phyloP scores from a whole-genome alignment of 768 basidiomycete species.

The Podaxis mareebaensis region DNA sequence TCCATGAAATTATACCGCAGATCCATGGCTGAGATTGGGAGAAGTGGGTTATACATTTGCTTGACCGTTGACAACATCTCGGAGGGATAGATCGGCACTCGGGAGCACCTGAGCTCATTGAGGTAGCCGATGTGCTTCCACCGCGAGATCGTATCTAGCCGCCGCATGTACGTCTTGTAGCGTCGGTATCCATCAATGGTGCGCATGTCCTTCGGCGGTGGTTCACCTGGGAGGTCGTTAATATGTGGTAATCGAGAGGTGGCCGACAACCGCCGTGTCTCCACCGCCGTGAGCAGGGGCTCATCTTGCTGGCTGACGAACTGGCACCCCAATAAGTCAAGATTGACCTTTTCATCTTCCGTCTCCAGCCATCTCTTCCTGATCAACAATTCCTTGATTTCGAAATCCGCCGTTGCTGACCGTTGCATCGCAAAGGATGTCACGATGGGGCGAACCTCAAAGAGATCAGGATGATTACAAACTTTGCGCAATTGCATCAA shows the following conservation, averaged over 20 bases:
- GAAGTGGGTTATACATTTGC: conserved; percentile 44
- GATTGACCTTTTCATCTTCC: conserved; percentile 51
- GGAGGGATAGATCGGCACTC: conserved; percentile 43
- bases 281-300: conserved; percentile 52
- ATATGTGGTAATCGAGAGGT: conserved; percentile 54
- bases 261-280: conserved; percentile 59
- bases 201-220: conserved; percentile 72
- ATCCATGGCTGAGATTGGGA: conserved; percentile 51
- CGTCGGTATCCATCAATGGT: conserved; percentile 71
- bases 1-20: conserved; percentile 41
- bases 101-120: conserved; percentile 70
- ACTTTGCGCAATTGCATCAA: conserved; percentile 99
- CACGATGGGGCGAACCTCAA: conserved; percentile 84
- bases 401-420: conserved; percentile 75
- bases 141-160: conserved; percentile 51
- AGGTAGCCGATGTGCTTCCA: conserved; percentile 75
- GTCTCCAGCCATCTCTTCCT: conserved; percentile 69
- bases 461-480: conserved; percentile 91
- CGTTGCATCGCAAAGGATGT: conserved; percentile 75
- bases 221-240: conserved; percentile 55
- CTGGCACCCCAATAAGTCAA: conserved; percentile 64
- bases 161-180: conserved; percentile 51
- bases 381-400: conserved; percentile 87
- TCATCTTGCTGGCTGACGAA: conserved; percentile 59
- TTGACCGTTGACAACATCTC: conserved; percentile 45